These are phyloP conservation scores for Asterochloris sp. DNA, from an alignment of 139 green algal genomes.

Conservation along the genomic window DNA sequence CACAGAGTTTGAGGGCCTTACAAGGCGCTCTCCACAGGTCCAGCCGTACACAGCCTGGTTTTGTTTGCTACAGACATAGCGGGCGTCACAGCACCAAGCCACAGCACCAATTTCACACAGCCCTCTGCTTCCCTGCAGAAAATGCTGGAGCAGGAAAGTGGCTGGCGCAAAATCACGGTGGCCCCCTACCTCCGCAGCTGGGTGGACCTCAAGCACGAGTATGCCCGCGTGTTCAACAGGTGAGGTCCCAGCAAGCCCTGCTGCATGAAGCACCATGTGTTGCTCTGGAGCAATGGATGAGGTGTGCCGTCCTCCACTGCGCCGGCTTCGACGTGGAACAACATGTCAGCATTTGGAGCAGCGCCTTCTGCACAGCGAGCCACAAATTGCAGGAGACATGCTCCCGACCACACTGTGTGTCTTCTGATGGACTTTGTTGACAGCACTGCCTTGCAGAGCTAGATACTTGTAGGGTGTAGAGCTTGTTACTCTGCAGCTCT, in stretches of 20 bases:
- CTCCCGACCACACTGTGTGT: background rate
- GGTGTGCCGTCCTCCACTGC: background rate
- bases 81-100: no score
- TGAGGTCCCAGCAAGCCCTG: background rate
- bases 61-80: background rate
- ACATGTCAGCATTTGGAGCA: background rate
- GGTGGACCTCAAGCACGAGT: slow-evolving; percentile 57
- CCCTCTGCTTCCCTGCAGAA: slow-evolving; percentile 22
- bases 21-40: background rate
- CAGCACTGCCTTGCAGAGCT: background rate
- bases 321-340: background rate
- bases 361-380: background rate
- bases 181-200: slow-evolving; percentile 56
- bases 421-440: background rate
- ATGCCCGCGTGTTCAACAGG: background rate
- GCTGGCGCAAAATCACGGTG: slow-evolving; percentile 53
- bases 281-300: background rate
- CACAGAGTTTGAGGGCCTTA: background rate
- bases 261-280: background rate
- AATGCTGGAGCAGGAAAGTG: slow-evolving; percentile 52
- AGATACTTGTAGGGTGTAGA: background rate
- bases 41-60: background rate
- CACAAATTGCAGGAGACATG: background rate
- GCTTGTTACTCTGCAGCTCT: background rate
- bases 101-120: background rate